Base-by-base conservation (phyloP, 805 yeast genomes). In the Torulaspora franciscae region DNA sequence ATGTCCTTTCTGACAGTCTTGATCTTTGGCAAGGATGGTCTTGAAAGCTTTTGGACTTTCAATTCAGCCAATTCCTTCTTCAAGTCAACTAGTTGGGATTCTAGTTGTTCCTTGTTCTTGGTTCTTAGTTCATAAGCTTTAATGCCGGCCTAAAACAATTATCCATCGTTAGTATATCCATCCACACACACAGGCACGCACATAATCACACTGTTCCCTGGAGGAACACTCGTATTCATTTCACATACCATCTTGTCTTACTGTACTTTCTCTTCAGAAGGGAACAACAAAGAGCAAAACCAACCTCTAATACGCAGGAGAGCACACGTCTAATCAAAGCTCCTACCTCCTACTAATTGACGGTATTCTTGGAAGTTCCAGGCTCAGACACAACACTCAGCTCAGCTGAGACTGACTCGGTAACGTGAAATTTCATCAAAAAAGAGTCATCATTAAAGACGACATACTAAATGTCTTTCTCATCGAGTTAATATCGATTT, bases 1-100 rank as follows among this genome's bases (percentile, higher is more conserved):
- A 93, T 91, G 80, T 88, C 81, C 83, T 91, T 93, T 83, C 97
- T 88, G 70, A 89, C 96, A 61, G 91, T 84, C 81, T 85, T 83
- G 77, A 93, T 90, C 79, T 85, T 87, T 82, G 96, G 95, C 69
- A 89, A 79, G 69, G 95, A 83, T 70, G 95, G 89, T 71, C 81
- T 85, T 68, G 88, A 81, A 73, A 87, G 79, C 73, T 89, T 86
- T 81, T 91, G 96, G 71, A 88, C 97, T 77, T 89, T 89, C 75
- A 93, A 85, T 72, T 81, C 76, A 67, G 97, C 90, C 70, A 93
- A 84, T 77, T 89, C 96, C 76, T 87, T 86, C 85, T 90, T 93
- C 75, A 89, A 84, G 73, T 90, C 96, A 68, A 82, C 84, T 73
- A 93, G 85, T 80, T 90, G 93, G 69, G 77, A 74, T 77, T 88